Evolutionary conservation across 352 stramenopile species (phyloP).

Genomic region (Pythium brachiatum): DNA sequence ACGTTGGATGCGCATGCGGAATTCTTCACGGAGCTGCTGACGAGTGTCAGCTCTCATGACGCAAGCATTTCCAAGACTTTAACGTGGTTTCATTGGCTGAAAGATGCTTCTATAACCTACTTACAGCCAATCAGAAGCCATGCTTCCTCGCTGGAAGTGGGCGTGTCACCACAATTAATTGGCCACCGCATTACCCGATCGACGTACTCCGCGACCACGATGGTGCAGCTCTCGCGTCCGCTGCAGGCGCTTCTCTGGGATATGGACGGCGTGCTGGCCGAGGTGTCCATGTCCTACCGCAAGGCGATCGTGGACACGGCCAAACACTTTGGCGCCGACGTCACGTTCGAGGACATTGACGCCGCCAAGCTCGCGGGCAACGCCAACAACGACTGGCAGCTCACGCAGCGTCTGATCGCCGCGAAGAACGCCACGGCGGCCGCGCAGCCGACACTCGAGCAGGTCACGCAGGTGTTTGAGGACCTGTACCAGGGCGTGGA

Average conservation of each 20-base stretch:
- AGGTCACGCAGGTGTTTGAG: conserved; percentile 94
- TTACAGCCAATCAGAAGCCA: no score
- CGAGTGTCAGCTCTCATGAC: no score
- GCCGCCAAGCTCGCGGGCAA: conserved; percentile 91
- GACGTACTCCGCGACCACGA: no score
- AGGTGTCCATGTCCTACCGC: conserved; percentile 94
- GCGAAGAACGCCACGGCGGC: conserved; percentile 21
- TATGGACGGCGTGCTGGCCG: conserved; percentile 97
- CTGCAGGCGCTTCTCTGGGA: conserved; percentile 90
- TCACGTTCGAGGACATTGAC: conserved; percentile 90
- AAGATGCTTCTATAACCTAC: no score
- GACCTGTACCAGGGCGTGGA: conserved; percentile 92
- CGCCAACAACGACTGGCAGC: conserved; percentile 97
- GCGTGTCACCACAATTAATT: no score
- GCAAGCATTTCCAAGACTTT: no score
- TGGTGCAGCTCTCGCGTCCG: conserved; percentile 22
- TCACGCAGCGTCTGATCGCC: conserved; percentile 90
- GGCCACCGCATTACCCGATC: no score
- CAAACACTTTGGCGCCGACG: conserved; percentile 77
- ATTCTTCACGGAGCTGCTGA: no score
- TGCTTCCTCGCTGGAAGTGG: no score
- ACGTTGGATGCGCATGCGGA: no score
- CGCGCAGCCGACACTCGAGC: conserved; percentile 66
- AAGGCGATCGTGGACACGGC: conserved; percentile 89
- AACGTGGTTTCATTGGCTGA: no score